Evolutionary conservation across 2,329 filamentous ascomycete species (phyloP), one percentile per base, ranked within the genome.

Genomic region (Aspergillus sp.): DNA sequence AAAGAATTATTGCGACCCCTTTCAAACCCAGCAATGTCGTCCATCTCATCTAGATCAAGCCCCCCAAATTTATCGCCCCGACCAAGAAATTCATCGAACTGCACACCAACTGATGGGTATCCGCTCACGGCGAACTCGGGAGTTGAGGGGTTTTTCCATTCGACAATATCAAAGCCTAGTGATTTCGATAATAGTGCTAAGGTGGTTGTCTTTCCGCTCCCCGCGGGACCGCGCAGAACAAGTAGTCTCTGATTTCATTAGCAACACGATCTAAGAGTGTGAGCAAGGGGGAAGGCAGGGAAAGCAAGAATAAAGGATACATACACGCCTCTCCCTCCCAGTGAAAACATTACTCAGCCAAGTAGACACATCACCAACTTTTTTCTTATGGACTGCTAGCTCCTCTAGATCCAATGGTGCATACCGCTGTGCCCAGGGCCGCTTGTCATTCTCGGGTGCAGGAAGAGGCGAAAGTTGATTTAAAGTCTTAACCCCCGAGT

Each of bases 371-470:
- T 97, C 90, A 2, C 81, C 70, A 5, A 97, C 87, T 65, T 98
- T 98, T 57, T 81, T 93, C 72, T 94, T 96, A 66, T 98, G 90
- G 12, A 98, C 91, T 0, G 86, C 91, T 37, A 98, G 73, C 68
- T 97, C 91, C 11, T 90, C 83, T 9, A 96, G 65, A 53, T 79
- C 85, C 3, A 65, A 58, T 0, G 91, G 91, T 2, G 80, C 83
- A 65, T 89, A 97, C 53, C 83, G 81, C 54, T 96, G 90, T 11
- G 86, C 86, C 91, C 91, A 97, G 3, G 91, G 90, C 41, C 85
- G 78, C 39, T 74, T 67, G 52, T 89, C 84, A 31, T 79, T 74
- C 39, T 74, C 70, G 6, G 52, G 50, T 6, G 53, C 50, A 8
- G 58, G 8, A 33, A 6, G 27, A 8, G 28, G 29, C 19, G 37